A percentile compares a stretch with the other conserved stretches of the same genome.
Conservation (phyloP, 2,329 filamentous ascomycete species). For the Xylariaceae sp. region DNA sequence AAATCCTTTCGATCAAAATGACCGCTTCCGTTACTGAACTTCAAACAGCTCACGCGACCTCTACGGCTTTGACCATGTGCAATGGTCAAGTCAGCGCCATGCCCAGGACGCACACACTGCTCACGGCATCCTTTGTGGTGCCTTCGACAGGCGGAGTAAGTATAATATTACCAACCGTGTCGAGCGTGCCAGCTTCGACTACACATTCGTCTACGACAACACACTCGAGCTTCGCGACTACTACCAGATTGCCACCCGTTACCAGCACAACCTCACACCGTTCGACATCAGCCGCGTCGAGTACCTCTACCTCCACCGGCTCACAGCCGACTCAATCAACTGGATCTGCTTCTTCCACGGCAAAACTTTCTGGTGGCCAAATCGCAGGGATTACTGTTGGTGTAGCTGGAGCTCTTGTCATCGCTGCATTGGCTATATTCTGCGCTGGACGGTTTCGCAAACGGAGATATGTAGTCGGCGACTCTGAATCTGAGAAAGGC, state of each 20-base stretch:
- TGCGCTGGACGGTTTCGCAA: slow-evolving; percentile 39
- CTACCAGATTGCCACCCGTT: background rate
- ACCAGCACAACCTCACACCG: background rate
- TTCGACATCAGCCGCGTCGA: background rate
- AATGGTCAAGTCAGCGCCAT: slow-evolving; percentile 42
- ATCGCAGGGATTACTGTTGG: slow-evolving; percentile 57
- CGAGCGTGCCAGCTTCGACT: slow-evolving; percentile 7
- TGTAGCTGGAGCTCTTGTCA: slow-evolving; percentile 41
- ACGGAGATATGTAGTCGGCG: slow-evolving; percentile 26
- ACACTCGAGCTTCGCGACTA: slow-evolving; percentile 5
- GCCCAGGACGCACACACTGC: slow-evolving; percentile 52
- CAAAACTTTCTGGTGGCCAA: slow-evolving; percentile 36
- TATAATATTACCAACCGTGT: slow-evolving; percentile 8
- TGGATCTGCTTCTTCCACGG: slow-evolving; percentile 9
- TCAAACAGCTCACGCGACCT: slow-evolving; percentile 16
- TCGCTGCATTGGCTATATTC: slow-evolving; percentile 46
- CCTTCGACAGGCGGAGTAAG: slow-evolving; percentile 14
- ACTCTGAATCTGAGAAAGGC: slow-evolving; percentile 29
- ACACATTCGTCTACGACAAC: slow-evolving; percentile 4
- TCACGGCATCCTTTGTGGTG: slow-evolving; percentile 53
- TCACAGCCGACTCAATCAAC: slow-evolving; percentile 11
- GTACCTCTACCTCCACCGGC: slow-evolving; percentile 8
- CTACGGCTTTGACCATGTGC: slow-evolving; percentile 56
- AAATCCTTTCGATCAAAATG: slow-evolving; percentile 10
- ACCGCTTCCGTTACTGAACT: slow-evolving; percentile 3